These are phyloP conservation scores for Wickerhamiella slavikovae DNA, from an alignment of 805 yeast species.

Conservation along the genomic window DNA sequence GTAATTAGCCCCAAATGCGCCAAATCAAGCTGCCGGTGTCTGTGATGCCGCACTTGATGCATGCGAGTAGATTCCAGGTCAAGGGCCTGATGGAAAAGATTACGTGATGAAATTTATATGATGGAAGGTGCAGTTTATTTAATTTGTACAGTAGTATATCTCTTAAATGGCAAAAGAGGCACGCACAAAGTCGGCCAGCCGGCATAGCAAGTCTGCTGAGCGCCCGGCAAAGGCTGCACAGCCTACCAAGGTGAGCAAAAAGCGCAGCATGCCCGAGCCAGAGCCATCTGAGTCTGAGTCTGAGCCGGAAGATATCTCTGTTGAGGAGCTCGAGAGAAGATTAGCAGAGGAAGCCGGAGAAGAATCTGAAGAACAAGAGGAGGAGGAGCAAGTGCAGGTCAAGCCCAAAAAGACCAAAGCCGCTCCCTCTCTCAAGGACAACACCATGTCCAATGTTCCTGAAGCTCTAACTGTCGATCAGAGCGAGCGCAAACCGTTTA, in stretches of 20 bases:
- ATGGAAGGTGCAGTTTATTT: too few relatives aligned
- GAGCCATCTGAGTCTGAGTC: conserved; percentile 2
- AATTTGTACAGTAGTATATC: too few relatives aligned
- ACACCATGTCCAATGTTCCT: background rate
- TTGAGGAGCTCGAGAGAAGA: conserved; percentile 1
- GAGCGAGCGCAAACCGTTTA: conserved; percentile 16
- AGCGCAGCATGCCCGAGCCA: conserved; percentile 1
- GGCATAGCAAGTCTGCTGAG: background rate
- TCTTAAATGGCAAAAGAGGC: too few relatives aligned
- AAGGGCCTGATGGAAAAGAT: background rate
- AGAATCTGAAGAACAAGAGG: conserved; percentile 1
- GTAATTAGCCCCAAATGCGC: background rate
- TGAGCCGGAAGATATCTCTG: conserved; percentile 2
- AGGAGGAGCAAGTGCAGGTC: conserved; percentile 1
- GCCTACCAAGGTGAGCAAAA: background rate
- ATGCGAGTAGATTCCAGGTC: background rate
- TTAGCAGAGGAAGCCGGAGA: background rate
- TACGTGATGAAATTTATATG: too few relatives aligned
- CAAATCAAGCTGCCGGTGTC: too few relatives aligned
- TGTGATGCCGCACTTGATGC: too few relatives aligned
- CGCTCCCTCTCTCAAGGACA: background rate
- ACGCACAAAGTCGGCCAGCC: conserved; percentile 1
- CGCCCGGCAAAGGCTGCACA: background rate
- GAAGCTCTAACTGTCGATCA: conserved; percentile 7
- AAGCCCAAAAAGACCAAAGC: background rate